These are phyloP conservation scores for Thielaviopsis punctulata DNA, from an alignment of 2,329 filamentous ascomycete genomes.

Conservation along the genomic window DNA sequence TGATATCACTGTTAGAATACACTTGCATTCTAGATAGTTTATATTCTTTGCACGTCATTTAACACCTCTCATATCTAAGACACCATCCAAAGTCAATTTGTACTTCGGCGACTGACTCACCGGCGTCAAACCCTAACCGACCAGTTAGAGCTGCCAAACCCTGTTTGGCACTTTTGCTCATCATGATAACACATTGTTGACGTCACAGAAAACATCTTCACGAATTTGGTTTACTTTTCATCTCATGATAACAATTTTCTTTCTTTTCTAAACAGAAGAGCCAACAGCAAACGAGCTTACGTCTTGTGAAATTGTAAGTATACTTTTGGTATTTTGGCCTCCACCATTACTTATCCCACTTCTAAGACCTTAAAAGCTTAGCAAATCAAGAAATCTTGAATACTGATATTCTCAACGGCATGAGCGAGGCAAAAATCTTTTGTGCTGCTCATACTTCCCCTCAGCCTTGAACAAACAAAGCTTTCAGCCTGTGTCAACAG, in stretches of 20 bases:
- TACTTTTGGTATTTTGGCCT: conserved; percentile 2
- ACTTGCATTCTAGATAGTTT: too few relatives aligned
- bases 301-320: neutral
- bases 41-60: too few relatives aligned
- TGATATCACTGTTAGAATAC: neutral
- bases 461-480: neutral
- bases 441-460: neutral
- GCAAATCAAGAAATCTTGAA: neutral
- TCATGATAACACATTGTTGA: too few relatives aligned
- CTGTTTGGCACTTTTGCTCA: too few relatives aligned
- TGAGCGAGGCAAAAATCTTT: neutral
- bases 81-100: too few relatives aligned
- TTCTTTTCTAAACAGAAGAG: neutral
- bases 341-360: conserved; percentile 2
- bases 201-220: too few relatives aligned
- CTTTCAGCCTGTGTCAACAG: neutral
- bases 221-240: neutral
- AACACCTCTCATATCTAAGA: too few relatives aligned
- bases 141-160: too few relatives aligned
- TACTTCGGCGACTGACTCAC: conserved; percentile 8
- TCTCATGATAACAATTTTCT: too few relatives aligned
- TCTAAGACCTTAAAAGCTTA: neutral
- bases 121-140: conserved; percentile 7
- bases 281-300: neutral
- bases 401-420: neutral